Conservation (phyloP, 768 basidiomycete species). For the Kwoniella europaea region DNA sequence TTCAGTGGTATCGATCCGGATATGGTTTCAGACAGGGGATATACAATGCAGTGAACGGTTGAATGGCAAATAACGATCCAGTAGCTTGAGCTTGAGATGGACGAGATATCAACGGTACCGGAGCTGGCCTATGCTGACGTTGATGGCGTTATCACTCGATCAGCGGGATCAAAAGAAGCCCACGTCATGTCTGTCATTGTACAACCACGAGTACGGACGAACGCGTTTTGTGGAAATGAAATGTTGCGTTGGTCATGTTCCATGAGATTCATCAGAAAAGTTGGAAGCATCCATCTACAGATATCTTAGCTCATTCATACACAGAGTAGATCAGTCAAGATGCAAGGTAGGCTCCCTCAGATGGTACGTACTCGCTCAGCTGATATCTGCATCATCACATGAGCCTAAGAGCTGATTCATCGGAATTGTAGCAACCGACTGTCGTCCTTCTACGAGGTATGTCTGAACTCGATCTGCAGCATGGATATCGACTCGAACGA, state of each 20-base stretch:
- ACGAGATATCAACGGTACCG: neutral
- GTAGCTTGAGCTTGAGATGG: neutral
- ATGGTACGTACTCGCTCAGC: conserved; percentile 42
- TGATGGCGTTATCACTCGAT: neutral
- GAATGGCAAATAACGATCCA: neutral
- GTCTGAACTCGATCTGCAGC: conserved; percentile 4
- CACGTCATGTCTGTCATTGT: conserved; percentile 26
- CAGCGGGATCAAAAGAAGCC: conserved; percentile 14
- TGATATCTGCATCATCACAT: neutral
- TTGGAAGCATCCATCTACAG: neutral
- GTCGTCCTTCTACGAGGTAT: conserved; percentile 80
- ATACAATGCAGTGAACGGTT: neutral
- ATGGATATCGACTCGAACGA: neutral
- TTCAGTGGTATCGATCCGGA: too few species aligned
- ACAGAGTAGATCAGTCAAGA: conserved; percentile 19
- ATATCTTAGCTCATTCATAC: neutral
- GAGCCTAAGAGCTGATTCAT: neutral
- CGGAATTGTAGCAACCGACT: conserved; percentile 79
- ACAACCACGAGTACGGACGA: conserved; percentile 5
- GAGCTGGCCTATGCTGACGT: conserved; percentile 1
- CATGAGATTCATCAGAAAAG: conserved; percentile 17
- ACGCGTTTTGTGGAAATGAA: conserved; percentile 11
- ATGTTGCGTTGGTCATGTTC: conserved; percentile 12
- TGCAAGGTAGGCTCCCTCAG: conserved; percentile 54
- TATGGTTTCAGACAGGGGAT: neutral